These are phyloP conservation scores for Suhomyces atakaporum DNA, from an alignment of 1,139 yeast species.

Conservation along the genomic window DNA sequence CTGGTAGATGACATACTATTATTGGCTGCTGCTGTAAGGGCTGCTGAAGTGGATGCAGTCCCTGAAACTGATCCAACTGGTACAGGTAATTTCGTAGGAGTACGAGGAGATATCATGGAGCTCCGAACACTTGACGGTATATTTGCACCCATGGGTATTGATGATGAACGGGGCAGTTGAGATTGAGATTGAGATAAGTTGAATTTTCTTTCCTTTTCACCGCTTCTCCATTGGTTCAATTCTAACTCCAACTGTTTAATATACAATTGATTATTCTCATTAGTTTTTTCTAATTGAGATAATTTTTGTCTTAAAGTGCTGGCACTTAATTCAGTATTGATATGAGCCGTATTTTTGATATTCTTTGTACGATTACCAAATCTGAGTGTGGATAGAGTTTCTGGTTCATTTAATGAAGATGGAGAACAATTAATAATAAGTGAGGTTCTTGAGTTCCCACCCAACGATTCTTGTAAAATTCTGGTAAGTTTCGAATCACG, in stretches of 20 bases:
- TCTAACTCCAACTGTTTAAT: slow-evolving; percentile 55
- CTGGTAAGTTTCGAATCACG: slow-evolving; percentile 84
- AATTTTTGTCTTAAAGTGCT: slow-evolving; percentile 54
- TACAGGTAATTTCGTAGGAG: slow-evolving; percentile 16
- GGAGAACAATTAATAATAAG: slow-evolving; percentile 81
- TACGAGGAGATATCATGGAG: slow-evolving; percentile 12
- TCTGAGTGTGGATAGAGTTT: slow-evolving; percentile 75
- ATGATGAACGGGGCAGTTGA: slow-evolving; percentile 10
- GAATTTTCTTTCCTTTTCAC: slow-evolving; percentile 16
- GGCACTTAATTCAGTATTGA: slow-evolving; percentile 68
- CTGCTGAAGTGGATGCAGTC: background rate
- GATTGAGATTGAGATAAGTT: slow-evolving; percentile 11
- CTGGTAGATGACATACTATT: background rate
- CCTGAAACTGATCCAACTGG: slow-evolving; percentile 9
- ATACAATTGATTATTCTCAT: slow-evolving; percentile 45
- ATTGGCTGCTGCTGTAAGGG: slow-evolving; percentile 1
- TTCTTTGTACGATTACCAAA: slow-evolving; percentile 80
- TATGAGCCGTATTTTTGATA: slow-evolving; percentile 67
- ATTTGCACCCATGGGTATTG: slow-evolving; percentile 10
- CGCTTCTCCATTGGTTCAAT: slow-evolving; percentile 26
- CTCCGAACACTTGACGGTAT: slow-evolving; percentile 11
- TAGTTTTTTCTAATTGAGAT: slow-evolving; percentile 48
- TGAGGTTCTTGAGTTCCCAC: slow-evolving; percentile 85
- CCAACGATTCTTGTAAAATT: slow-evolving; percentile 79
- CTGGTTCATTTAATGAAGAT: slow-evolving; percentile 57